Base-by-base conservation (phyloP, 2,329 filamentous ascomycete species). In the Colletotrichum ledebouriae region DNA sequence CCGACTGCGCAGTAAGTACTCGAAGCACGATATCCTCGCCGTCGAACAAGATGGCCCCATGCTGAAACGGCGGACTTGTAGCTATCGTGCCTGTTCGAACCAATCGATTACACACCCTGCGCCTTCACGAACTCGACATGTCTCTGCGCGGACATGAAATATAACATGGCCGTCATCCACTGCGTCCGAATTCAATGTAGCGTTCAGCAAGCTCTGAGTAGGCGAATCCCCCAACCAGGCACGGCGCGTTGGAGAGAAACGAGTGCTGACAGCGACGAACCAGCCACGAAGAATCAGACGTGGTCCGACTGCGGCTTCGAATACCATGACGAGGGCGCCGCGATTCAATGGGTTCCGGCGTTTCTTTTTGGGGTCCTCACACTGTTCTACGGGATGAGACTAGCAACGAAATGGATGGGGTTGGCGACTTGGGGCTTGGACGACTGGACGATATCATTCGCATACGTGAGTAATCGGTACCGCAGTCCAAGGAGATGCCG, bases 141-240 rank as follows among this genome's bases (percentile, higher is more conserved):
- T 41, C 56, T 68, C 4, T 68, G 66, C 42, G 33, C 6, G 6
- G 66, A 68, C 34, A 68, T 68, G 61, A 66, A 52, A 0, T 68
- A 68, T 6, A 68, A 68, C 1, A 68, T 68, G 66, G 66, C 66
- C 1, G 61, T 66, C 9, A 60, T 68, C 0, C 66, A 68, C 41
- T 68, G 66, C 6, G 66, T 68, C n/a, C 41, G 66, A 2, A 13
- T 68, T 1, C 66, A 68, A 20, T 68, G 66, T 1, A 68, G 66
- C 2, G 66, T 68, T 7, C 41, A 65, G 33, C 66, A 68, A 29
- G 66, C 66, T 5, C 44, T 68, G 2, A 13, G 65, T 68, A 59
- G 5, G 39, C 17, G 25, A 25, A 25, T 9, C 0, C 15, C 15
- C n/a, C 7, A 25, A 5, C 1, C 10, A 44, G 3, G 39, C 17